Conservation (phyloP, 164 flowering plant genomes). For the Aristolochia contorta region DNA sequence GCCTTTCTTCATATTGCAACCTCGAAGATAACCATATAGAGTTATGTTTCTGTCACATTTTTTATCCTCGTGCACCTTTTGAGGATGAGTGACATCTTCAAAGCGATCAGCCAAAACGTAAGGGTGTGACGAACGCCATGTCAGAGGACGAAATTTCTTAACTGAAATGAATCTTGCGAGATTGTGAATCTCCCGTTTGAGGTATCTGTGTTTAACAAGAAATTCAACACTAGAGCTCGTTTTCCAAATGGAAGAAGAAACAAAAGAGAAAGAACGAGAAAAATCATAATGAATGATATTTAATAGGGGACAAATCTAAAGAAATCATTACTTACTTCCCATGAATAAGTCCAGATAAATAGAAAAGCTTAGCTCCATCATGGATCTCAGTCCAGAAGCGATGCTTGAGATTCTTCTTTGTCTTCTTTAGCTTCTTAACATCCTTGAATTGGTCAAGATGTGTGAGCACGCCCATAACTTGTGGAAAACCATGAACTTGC, state of each 20-base stretch:
- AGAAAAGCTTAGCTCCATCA: constrained; percentile 92
- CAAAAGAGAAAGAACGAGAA: neutral
- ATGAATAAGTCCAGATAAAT: constrained; percentile 88
- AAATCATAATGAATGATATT: neutral
- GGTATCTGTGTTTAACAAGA: constrained; percentile 37
- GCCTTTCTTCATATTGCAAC: constrained; percentile 87
- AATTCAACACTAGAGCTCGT: too few relatives aligned
- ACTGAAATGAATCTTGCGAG: constrained; percentile 95
- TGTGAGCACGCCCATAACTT: constrained; percentile 95
- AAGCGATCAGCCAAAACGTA: constrained; percentile 87
- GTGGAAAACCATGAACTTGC: constrained; percentile 94
- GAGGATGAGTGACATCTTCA: constrained; percentile 96
- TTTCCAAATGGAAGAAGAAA: neutral
- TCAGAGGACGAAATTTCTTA: constrained; percentile 75
- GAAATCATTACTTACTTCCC: constrained; percentile 57
- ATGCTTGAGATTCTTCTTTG: constrained; percentile 89
- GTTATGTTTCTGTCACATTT: constrained; percentile 89
- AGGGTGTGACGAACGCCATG: constrained; percentile 89
- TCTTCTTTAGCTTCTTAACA: constrained; percentile 76
- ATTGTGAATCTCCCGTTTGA: constrained; percentile 86
- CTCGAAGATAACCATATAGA: constrained; percentile 87
- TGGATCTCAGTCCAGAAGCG: constrained; percentile 96
- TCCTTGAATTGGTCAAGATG: constrained; percentile 94
- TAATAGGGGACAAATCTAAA: neutral
- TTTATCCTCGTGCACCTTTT: constrained; percentile 41